phyloP scores from a whole-genome alignment of 164 flowering plant species.

The Santalum album region DNA sequence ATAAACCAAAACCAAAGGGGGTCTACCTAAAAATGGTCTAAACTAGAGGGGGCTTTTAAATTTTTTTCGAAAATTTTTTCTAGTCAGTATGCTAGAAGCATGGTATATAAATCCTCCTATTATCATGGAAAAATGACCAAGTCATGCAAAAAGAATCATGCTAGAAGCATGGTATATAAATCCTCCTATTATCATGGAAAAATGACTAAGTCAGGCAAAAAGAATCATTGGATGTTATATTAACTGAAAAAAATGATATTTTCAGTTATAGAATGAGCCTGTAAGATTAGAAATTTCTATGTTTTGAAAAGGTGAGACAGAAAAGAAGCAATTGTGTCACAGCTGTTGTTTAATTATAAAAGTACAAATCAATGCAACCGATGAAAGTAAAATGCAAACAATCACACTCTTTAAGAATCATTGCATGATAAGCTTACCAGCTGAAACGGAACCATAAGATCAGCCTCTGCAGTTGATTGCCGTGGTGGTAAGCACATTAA shows the following conservation, averaged over 20 bases:
- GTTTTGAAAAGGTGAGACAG: too few species aligned
- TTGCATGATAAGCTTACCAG: constrained; percentile 40
- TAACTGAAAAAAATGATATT: too few species aligned
- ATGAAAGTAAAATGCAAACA: neutral
- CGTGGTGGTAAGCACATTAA: constrained; percentile 96
- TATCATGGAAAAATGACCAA: neutral
- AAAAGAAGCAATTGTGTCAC: neutral
- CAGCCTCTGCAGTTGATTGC: constrained; percentile 95
- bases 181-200: neutral
- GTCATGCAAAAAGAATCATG: too few species aligned
- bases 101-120: neutral
- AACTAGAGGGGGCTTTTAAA: too few species aligned
- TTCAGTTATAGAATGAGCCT: too few species aligned
- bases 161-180: neutral
- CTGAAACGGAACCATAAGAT: constrained; percentile 95
- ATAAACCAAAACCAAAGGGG: too few species aligned
- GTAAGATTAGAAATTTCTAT: too few species aligned
- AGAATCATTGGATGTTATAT: too few species aligned
- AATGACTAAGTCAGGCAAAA: neutral
- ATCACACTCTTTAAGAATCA: too few species aligned
- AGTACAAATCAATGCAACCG: neutral
- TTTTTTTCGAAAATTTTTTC: too few species aligned
- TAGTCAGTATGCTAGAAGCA: neutral
- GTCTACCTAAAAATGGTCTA: too few species aligned
- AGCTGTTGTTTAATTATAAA: neutral